Conservation (phyloP, 164 flowering plant species). For the Vitis cinerea region DNA sequence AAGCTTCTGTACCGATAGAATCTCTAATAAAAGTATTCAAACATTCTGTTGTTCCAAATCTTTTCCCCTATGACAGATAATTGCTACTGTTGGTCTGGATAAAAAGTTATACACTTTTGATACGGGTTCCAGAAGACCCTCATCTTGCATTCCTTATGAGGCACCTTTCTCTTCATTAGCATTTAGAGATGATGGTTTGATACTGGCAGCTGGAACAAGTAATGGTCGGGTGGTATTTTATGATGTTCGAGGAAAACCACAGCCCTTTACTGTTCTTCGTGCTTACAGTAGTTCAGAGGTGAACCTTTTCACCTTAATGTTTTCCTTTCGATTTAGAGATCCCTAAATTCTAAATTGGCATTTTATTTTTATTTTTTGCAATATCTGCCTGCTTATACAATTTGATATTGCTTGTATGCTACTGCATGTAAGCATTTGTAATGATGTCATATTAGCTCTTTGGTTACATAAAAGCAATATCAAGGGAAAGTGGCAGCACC, state of each 20-base stretch:
- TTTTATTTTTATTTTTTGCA: neutral
- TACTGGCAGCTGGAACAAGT: conserved; percentile 92
- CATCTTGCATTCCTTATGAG: conserved; percentile 72
- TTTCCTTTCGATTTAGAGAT: neutral
- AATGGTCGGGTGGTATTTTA: conserved; percentile 87
- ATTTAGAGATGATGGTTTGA: conserved; percentile 87
- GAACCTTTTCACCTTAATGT: neutral
- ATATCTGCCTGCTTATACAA: neutral
- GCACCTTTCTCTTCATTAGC: conserved; percentile 94
- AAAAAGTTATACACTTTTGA: conserved; percentile 88
- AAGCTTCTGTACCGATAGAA: neutral
- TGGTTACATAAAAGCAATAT: neutral
- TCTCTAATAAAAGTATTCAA: conserved; percentile 3
- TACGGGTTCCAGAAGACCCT: conserved; percentile 60
- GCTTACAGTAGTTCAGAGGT: conserved; percentile 93
- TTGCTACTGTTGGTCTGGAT: conserved; percentile 91
- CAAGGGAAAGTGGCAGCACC: neutral
- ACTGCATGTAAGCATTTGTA: neutral
- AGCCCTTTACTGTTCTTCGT: conserved; percentile 81
- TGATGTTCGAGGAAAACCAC: conserved; percentile 95
- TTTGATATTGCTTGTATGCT: neutral
- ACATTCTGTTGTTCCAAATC: neutral
- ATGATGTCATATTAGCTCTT: neutral
- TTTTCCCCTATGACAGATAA: conserved; percentile 38
- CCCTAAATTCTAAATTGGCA: neutral